Evolutionary conservation across 352 stramenopile species (phyloP).

Genomic region (Thalassiosira hispida): DNA sequence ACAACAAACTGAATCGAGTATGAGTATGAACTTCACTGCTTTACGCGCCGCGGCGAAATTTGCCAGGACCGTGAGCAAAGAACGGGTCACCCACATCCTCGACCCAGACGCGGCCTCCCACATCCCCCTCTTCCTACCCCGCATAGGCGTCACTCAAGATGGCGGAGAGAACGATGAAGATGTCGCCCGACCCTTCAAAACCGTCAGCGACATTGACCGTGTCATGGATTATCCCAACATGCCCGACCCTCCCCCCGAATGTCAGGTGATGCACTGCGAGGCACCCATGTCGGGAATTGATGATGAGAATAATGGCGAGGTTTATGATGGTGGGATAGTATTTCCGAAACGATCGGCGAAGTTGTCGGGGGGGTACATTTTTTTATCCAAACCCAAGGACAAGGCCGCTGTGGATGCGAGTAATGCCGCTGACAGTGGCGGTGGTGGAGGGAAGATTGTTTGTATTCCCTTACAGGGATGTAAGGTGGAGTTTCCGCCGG

Average conservation of each 20-base stretch:
- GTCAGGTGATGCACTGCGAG: conserved; percentile 68
- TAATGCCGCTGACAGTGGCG: conserved; percentile 21
- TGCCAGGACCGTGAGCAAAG: conserved; percentile 26
- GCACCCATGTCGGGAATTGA: conserved; percentile 32
- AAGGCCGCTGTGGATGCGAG: not conserved
- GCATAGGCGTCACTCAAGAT: conserved; percentile 10
- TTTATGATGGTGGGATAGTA: conserved; percentile 35
- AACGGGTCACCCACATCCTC: conserved; percentile 41
- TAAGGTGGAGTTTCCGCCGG: conserved; percentile 71
- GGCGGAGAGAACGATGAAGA: conserved; percentile 3
- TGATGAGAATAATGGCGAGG: conserved; percentile 14
- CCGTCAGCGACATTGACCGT: conserved; percentile 57
- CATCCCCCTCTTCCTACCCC: conserved; percentile 48
- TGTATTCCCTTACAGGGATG: conserved; percentile 73
- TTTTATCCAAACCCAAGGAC: conserved; percentile 59
- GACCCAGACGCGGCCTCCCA: conserved; percentile 34
- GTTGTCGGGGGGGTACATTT: conserved; percentile 71
- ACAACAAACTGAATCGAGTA: no score
- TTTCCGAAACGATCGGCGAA: conserved; percentile 70
- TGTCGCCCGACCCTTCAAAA: conserved; percentile 20
- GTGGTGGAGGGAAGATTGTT: conserved; percentile 43
- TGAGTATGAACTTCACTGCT: no score
- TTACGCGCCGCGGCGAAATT: no score
- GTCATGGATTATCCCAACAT: conserved; percentile 76
- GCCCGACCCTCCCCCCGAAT: conserved; percentile 55